These are phyloP conservation scores for Trichoderma koningiopsis DNA, from an alignment of 2,329 filamentous ascomycete genomes.

Conservation along the genomic window DNA sequence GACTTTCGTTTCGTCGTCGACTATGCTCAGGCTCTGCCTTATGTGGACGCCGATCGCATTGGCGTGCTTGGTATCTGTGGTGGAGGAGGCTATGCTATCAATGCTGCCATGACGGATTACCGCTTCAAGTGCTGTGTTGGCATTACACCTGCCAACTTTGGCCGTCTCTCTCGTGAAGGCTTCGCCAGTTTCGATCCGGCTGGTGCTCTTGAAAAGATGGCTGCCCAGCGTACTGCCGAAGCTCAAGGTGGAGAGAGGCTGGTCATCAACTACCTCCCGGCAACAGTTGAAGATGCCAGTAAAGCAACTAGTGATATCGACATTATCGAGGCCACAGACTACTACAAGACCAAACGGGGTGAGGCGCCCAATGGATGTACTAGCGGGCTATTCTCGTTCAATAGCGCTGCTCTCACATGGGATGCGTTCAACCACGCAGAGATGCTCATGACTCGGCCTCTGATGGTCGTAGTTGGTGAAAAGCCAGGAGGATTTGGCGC, in stretches of 20 bases:
- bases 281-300: not conserved
- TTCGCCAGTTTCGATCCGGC: not conserved
- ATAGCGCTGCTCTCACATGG: not conserved
- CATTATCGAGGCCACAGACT: not conserved
- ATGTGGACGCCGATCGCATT: not conserved
- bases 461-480: not conserved
- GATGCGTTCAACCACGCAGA: not conserved
- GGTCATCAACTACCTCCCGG: not conserved
- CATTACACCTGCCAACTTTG: not conserved
- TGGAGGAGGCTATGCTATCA: not conserved
- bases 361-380: not conserved
- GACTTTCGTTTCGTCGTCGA: not conserved
- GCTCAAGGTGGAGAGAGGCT: not conserved
- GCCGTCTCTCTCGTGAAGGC: not conserved
- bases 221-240: not conserved
- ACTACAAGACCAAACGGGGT: not conserved
- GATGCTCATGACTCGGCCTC: not conserved
- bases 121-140: not conserved
- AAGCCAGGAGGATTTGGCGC: not conserved
- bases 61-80: not conserved
- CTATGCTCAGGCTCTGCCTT: not conserved
- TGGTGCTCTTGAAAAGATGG: not conserved
- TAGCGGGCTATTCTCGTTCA: not conserved
- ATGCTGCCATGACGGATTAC: not conserved
- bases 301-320: not conserved